phyloP scores from a whole-genome alignment of 495 filamentous ascomycete genomes.

The Gamarada debralockiae region DNA sequence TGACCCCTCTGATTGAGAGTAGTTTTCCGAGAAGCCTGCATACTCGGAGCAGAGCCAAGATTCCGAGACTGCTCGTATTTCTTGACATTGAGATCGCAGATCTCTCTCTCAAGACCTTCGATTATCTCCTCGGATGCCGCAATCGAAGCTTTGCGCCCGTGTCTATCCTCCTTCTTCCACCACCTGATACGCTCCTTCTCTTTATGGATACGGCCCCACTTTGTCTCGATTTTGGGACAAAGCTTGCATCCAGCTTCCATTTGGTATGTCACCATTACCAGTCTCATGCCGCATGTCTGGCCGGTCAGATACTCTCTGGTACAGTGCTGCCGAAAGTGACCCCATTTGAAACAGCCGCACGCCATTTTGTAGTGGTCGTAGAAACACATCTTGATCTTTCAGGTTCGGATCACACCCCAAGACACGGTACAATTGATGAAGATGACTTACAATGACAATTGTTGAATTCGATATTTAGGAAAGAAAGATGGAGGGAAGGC shows the following conservation, averaged over 20 bases:
- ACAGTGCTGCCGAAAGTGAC: constrained; percentile 90
- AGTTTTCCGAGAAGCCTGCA: too few relatives aligned
- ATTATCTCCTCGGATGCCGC: constrained; percentile 68
- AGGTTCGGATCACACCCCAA: too few relatives aligned
- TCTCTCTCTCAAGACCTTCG: constrained; percentile 56
- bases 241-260: constrained; percentile 20
- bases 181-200: constrained; percentile 75
- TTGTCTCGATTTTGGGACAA: constrained; percentile 91
- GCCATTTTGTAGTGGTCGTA: constrained; percentile 61
- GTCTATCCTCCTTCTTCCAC: constrained; percentile 60
- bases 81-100: constrained; percentile 48
- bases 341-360: constrained; percentile 96
- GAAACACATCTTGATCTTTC: constrained; percentile 89
- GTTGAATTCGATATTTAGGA: too few relatives aligned
- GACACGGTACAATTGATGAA: too few relatives aligned
- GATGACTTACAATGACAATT: too few relatives aligned
- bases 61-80: constrained; percentile 31
- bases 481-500: too few relatives aligned
- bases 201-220: constrained; percentile 68
- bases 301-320: constrained; percentile 94
- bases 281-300: constrained; percentile 94
- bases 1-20: too few relatives aligned
- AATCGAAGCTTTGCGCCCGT: constrained; percentile 68
- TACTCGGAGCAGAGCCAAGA: too few relatives aligned
- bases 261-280: constrained; percentile 21